These are phyloP conservation scores for Ceratobasidium theobromae DNA, from an alignment of 1,284 basidiomycete species.

Conservation along the genomic window DNA sequence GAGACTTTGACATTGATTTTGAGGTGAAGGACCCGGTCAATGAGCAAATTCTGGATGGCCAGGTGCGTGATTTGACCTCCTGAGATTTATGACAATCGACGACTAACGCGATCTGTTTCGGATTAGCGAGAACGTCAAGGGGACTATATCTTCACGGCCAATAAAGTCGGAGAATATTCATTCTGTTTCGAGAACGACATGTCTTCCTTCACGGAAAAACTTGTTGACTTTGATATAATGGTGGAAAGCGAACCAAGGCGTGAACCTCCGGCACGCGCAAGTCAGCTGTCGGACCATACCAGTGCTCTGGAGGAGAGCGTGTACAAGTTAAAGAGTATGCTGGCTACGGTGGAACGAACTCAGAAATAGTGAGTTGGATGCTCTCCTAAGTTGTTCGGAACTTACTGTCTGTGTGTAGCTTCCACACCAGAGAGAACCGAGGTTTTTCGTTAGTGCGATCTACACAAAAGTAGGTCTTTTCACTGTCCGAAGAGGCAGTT, in stretches of 20 bases:
- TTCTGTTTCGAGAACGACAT: conserved; percentile 99
- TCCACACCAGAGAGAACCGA: conserved; percentile 79
- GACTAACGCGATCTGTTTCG: neutral
- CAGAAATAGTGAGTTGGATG: conserved; percentile 77
- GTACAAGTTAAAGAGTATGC: conserved; percentile 81
- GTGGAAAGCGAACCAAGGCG: conserved; percentile 91
- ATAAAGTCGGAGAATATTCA: conserved; percentile 90
- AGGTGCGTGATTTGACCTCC: neutral
- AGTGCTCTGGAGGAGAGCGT: conserved; percentile 90
- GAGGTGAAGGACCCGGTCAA: conserved; percentile 88
- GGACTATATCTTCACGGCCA: conserved; percentile 96
- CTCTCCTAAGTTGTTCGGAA: neutral
- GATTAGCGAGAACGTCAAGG: conserved; percentile 81
- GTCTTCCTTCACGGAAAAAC: conserved; percentile 86
- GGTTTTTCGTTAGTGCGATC: conserved; percentile 79
- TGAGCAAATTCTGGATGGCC: conserved; percentile 81
- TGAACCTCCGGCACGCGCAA: conserved; percentile 75
- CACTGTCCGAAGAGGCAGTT: conserved; percentile 41
- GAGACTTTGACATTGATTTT: conserved; percentile 96
- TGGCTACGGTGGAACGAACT: conserved; percentile 83
- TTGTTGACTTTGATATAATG: conserved; percentile 97
- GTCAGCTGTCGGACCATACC: conserved; percentile 87
- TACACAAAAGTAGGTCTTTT: conserved; percentile 64
- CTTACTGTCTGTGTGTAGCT: conserved; percentile 49
- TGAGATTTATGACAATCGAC: neutral